These are phyloP conservation scores for Solanum tarijense DNA, from an alignment of 257 asterid species.

Conservation along the genomic window DNA sequence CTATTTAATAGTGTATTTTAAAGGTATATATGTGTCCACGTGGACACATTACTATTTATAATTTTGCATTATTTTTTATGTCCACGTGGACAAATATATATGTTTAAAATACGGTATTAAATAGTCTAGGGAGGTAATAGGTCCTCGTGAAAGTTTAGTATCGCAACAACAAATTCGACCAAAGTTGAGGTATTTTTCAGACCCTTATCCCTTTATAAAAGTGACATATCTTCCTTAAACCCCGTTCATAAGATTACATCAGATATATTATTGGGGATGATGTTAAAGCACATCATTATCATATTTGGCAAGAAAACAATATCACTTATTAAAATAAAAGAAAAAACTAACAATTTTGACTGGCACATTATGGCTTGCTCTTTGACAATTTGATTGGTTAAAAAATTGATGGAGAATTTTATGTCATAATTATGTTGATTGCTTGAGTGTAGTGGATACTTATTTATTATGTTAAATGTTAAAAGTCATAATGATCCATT, in stretches of 20 bases:
- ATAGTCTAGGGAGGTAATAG: too few relatives aligned
- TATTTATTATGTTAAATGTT: background rate
- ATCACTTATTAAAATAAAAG: background rate
- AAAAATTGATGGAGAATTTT: background rate
- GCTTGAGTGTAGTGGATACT: background rate
- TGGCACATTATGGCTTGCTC: background rate
- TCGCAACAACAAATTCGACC: too few relatives aligned
- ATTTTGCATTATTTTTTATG: too few relatives aligned
- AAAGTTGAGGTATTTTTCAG: too few relatives aligned
- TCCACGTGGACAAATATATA: too few relatives aligned
- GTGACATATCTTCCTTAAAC: fast-evolving
- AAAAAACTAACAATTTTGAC: background rate
- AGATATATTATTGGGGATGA: background rate
- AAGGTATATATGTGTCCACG: too few relatives aligned
- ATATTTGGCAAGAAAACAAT: background rate
- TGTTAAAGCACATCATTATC: background rate
- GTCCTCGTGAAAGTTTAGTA: too few relatives aligned
- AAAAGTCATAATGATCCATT: background rate
- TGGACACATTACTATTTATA: too few relatives aligned
- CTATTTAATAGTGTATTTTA: too few relatives aligned
- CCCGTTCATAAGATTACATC: background rate
- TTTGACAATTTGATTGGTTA: background rate
- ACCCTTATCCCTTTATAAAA: too few relatives aligned
- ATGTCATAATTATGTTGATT: background rate
- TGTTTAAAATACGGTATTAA: too few relatives aligned